Conservation (phyloP, 805 yeast genomes). For the Wickerhamiella qilinensis region DNA sequence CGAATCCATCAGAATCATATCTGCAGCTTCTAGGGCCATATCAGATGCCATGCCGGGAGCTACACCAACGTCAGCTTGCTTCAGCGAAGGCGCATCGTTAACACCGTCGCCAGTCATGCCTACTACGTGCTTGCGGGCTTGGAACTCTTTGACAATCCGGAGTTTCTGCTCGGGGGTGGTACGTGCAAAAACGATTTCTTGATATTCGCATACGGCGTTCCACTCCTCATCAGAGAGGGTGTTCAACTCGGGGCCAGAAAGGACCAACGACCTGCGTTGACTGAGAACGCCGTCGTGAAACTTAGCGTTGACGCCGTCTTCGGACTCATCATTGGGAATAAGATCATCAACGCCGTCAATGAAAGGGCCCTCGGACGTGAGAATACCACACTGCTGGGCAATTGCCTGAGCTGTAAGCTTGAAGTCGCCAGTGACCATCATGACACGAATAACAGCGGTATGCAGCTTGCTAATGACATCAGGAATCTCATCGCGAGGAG, state of each 20-base stretch:
- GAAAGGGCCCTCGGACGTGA: background rate
- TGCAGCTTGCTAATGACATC: conserved; percentile 54
- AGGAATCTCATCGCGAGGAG: conserved; percentile 75
- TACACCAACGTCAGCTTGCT: conserved; percentile 85
- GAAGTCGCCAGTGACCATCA: conserved; percentile 71
- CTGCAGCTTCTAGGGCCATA: conserved; percentile 87
- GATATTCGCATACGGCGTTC: conserved; percentile 25
- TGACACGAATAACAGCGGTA: conserved; percentile 85
- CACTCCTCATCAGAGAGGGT: conserved; percentile 24
- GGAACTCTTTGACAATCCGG: conserved; percentile 30
- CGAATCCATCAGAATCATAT: conserved; percentile 41
- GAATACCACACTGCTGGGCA: conserved; percentile 36
- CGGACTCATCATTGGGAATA: background rate
- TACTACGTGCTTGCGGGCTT: conserved; percentile 68
- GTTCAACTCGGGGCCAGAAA: conserved; percentile 4
- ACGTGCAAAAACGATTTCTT: conserved; percentile 25
- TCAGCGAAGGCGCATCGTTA: conserved; percentile 89
- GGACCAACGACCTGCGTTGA: conserved; percentile 1
- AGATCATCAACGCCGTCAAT: conserved; percentile 2
- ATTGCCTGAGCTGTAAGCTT: conserved; percentile 32
- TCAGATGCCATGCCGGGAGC: conserved; percentile 80
- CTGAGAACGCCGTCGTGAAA: background rate
- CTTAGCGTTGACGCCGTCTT: background rate
- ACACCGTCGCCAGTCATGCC: conserved; percentile 99
- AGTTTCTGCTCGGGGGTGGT: conserved; percentile 32